phyloP scores from a whole-genome alignment of 2,329 filamentous ascomycete species.

The Cercospora sp. region DNA sequence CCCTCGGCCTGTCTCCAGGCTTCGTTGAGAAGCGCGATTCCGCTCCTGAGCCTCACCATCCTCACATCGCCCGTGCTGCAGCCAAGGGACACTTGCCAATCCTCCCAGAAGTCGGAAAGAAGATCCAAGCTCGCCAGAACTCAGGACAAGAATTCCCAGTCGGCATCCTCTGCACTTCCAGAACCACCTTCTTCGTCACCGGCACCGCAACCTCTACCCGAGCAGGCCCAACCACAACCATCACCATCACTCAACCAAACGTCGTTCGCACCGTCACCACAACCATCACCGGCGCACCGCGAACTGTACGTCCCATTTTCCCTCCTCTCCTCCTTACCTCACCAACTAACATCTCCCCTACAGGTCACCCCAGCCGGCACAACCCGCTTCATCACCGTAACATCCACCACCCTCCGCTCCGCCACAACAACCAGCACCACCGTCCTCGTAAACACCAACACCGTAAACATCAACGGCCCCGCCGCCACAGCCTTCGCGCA shows the following conservation, averaged over 20 bases:
- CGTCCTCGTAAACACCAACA: constrained; percentile 7
- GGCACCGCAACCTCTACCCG: neutral
- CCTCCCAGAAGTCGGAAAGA: neutral
- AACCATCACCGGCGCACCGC: neutral
- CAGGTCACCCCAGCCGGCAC: constrained; percentile 12
- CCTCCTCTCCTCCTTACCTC: neutral
- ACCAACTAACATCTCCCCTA: neutral
- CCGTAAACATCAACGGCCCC: constrained; percentile 13
- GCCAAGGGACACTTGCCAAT: constrained; percentile 1
- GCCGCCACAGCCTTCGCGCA: constrained; percentile 13
- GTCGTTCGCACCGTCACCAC: constrained; percentile 6
- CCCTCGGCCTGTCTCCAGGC: constrained; percentile 2
- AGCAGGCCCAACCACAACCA: neutral
- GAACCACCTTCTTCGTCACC: constrained; percentile 15
- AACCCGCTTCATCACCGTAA: constrained; percentile 7
- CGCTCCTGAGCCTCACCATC: neutral
- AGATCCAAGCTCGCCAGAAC: constrained; percentile 7
- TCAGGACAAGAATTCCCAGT: constrained; percentile 6
- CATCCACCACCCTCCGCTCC: constrained; percentile 1
- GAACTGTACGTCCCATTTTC: neutral
- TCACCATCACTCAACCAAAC: neutral
- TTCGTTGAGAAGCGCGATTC: constrained; percentile 10
- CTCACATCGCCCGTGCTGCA: constrained; percentile 7
- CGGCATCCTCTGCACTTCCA: constrained; percentile 11
- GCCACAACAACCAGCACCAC: constrained; percentile 11